Evolutionary conservation across 768 basidiomycete species (phyloP).

Genomic region (Trametes punicea): DNA sequence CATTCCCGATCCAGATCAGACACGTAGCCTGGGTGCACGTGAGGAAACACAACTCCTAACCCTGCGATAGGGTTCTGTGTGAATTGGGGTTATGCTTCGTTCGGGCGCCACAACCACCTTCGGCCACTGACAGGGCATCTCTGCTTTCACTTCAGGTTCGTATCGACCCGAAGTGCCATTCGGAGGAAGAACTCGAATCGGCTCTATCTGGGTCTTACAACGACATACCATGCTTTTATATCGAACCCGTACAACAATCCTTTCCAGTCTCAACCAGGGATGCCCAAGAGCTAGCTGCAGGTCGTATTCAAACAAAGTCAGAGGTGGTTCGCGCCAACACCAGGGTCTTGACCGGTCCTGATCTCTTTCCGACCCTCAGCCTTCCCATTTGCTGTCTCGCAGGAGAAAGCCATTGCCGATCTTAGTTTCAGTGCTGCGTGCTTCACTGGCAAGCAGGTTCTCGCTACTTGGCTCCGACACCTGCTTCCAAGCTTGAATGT

Average conservation of each 20-base stretch:
- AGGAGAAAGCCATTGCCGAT: constrained; percentile 25
- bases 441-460: constrained; percentile 24
- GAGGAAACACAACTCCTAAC: constrained; percentile 5
- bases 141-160: background rate
- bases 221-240: constrained; percentile 4
- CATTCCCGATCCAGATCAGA: constrained; percentile 10
- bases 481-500: constrained; percentile 39
- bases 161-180: no score
- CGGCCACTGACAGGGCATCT: background rate
- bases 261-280: background rate
- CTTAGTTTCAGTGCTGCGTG: constrained; percentile 26
- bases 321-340: constrained; percentile 31
- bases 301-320: constrained; percentile 37
- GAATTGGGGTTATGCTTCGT: background rate
- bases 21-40: constrained; percentile 15
- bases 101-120: background rate
- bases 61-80: background rate
- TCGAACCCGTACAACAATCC: background rate
- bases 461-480: constrained; percentile 34
- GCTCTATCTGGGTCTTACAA: background rate
- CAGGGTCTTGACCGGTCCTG: constrained; percentile 1
- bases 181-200: no score
- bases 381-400: constrained; percentile 48
- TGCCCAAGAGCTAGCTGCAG: background rate
- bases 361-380: constrained; percentile 32